Evolutionary conservation across 2,329 filamentous ascomycete genomes (phyloP).

Genomic region (Fusarium sp.): DNA sequence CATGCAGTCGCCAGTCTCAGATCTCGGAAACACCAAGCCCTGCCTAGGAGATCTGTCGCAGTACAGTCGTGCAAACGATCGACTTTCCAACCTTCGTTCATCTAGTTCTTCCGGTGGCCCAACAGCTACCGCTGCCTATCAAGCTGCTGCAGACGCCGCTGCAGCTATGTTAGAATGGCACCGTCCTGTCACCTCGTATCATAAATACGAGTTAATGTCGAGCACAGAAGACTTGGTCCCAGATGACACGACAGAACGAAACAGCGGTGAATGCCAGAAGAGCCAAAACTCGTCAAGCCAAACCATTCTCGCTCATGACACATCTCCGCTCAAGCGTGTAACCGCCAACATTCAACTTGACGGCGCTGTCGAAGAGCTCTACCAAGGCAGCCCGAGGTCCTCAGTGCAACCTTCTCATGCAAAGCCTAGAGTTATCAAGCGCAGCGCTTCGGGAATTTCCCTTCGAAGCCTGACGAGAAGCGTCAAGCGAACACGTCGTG

Average conservation of each 20-base stretch:
- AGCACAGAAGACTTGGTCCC: conserved; percentile 42
- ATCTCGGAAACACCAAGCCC: conserved; percentile 33
- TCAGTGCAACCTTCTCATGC: conserved; percentile 9
- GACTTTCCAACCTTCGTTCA: conserved; percentile 47
- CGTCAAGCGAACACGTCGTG: conserved; percentile 37
- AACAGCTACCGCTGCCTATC: conserved; percentile 5
- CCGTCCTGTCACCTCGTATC: conserved; percentile 35
- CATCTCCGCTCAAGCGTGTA: neutral
- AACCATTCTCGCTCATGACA: neutral
- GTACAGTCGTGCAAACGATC: conserved; percentile 46
- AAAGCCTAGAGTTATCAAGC: conserved; percentile 27
- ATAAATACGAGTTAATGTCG: conserved; percentile 43
- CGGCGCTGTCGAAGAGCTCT: conserved; percentile 32
- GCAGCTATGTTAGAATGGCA: conserved; percentile 43
- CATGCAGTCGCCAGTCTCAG: conserved; percentile 46
- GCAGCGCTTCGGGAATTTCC: conserved; percentile 31
- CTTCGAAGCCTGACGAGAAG: conserved; percentile 28
- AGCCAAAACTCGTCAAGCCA: neutral
- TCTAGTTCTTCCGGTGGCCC: conserved; percentile 37
- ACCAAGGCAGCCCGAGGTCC: conserved; percentile 28
- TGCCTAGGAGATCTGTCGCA: conserved; percentile 46
- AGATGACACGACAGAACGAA: conserved; percentile 16
- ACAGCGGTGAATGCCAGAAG: neutral
- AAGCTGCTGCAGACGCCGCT: conserved; percentile 38
- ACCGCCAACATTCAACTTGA: conserved; percentile 40